Conservation (phyloP, 2,329 filamentous ascomycete species). For the Aspergillus sp. region DNA sequence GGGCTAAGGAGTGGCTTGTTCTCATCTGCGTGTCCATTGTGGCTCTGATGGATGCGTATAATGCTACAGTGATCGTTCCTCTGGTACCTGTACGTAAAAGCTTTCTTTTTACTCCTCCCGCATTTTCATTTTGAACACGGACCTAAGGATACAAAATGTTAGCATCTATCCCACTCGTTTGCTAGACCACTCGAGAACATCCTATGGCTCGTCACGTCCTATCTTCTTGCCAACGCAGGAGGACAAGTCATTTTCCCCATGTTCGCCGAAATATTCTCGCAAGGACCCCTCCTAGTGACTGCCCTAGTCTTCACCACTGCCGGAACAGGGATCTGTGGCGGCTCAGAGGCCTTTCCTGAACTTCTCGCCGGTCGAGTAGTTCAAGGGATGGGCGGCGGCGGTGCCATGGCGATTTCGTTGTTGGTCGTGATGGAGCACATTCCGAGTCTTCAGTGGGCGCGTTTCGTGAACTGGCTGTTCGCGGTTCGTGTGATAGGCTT, state of each 20-base stretch:
- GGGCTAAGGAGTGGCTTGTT: conserved; percentile 34
- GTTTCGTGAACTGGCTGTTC: conserved; percentile 26
- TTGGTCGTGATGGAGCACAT: conserved; percentile 38
- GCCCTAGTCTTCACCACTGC: conserved; percentile 40
- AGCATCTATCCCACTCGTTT: conserved; percentile 28
- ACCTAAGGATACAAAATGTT: background rate
- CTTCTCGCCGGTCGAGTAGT: conserved; percentile 38
- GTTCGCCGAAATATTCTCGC: conserved; percentile 36
- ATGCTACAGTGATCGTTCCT: conserved; percentile 42
- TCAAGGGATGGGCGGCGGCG: conserved; percentile 42
- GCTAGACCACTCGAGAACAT: conserved; percentile 30
- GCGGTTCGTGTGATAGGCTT: conserved; percentile 25
- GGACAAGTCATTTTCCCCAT: conserved; percentile 24
- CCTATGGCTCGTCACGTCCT: conserved; percentile 45
- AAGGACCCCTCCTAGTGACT: conserved; percentile 36
- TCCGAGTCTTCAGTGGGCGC: conserved; percentile 23
- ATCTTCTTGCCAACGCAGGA: conserved; percentile 32
- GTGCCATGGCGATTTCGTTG: conserved; percentile 35
- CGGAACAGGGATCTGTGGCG: conserved; percentile 39
- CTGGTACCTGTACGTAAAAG: conserved; percentile 34
- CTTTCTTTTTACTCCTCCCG: background rate
- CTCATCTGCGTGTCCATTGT: conserved; percentile 37
- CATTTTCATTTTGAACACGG: background rate
- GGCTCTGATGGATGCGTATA: conserved; percentile 43
- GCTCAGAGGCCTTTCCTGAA: conserved; percentile 28